Evolutionary conservation across 805 yeast species (phyloP), one percentile per base, ranked within the genome.

Genomic region (Metschnikowia aberdeeniae): DNA sequence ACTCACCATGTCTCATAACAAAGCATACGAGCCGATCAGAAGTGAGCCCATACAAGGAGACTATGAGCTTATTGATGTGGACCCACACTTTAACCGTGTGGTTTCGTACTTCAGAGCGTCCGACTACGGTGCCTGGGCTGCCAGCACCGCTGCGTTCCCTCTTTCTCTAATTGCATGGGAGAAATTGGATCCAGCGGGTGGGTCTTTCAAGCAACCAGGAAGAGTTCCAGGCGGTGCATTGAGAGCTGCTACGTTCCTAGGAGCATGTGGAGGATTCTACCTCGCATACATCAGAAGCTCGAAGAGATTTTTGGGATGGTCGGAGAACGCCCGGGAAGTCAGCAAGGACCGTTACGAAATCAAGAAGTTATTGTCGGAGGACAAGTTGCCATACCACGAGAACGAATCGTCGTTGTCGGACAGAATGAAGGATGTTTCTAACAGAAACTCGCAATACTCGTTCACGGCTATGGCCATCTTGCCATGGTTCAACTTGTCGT

Each of bases 401-500:
- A 80, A 88, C 45, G 70, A 74, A 42, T 61, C 69, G 19, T 54
- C 48, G 22, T 73, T 87, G 66, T 76, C 79, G 39, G 84, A 81
- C 48, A 78, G 88, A 72, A 65, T 84, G 57, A 87, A 86, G 64
- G 85, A 81, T 54, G 74, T 84, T 52, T 81, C 95, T 48, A 80
- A 85, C 57, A 77, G 89, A 69, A 84, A 85, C 73, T 83, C 93
- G 20, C 84, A 82, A 54, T 81, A 81, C 60, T 80, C 95, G 6
- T 80, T 79, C 58, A 63, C 79, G 46, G 68, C 73, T 44, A 61
- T 82, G 55, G 77, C 81, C 45, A 60, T 85, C 49, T 63, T 87
- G 57, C 95, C 95, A 20, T 82, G 89, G 88, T 86, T 88, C 73
- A 88, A 88, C 68, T 70, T 85, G 51, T 89, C 81, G 38, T 68